These are phyloP conservation scores for Cucumis cinereus DNA, from an alignment of 306 rosid genomes.

Conservation along the genomic window DNA sequence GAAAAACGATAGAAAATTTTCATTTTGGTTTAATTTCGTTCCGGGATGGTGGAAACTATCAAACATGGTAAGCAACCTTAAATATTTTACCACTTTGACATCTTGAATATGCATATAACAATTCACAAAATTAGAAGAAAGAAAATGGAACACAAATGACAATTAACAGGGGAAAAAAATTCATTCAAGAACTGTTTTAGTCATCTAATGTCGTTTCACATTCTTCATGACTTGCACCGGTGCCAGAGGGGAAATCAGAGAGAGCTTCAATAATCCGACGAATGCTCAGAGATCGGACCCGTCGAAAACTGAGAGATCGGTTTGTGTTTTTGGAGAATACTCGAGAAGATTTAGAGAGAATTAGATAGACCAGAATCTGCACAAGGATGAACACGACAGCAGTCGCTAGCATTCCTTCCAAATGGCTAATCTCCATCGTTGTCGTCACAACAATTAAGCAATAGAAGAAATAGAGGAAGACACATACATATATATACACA, in stretches of 20 bases:
- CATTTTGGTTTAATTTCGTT: neutral
- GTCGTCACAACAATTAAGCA: too few relatives aligned
- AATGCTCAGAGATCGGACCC: conserved; percentile 42
- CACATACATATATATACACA: neutral
- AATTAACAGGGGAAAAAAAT: neutral
- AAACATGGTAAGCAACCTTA: neutral
- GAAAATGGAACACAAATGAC: neutral
- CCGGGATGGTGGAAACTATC: neutral
- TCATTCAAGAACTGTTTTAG: neutral
- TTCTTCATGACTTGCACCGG: neutral
- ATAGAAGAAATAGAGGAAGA: too few relatives aligned
- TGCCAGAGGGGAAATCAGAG: conserved; percentile 38
- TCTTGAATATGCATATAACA: neutral
- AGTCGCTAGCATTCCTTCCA: conserved; percentile 35
- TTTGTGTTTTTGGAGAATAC: neutral
- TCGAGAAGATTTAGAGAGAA: neutral
- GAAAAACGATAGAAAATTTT: neutral
- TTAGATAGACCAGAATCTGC: conserved; percentile 65
- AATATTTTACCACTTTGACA: neutral
- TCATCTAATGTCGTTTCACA: neutral
- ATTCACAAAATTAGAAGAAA: neutral
- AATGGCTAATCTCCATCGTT: conserved; percentile 24
- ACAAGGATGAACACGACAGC: conserved; percentile 45
- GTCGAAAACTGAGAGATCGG: conserved; percentile 39
- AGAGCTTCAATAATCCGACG: conserved; percentile 41